These are phyloP conservation scores for Lactifluus hygrophoroides DNA, from an alignment of 768 basidiomycete genomes.

Conservation along the genomic window DNA sequence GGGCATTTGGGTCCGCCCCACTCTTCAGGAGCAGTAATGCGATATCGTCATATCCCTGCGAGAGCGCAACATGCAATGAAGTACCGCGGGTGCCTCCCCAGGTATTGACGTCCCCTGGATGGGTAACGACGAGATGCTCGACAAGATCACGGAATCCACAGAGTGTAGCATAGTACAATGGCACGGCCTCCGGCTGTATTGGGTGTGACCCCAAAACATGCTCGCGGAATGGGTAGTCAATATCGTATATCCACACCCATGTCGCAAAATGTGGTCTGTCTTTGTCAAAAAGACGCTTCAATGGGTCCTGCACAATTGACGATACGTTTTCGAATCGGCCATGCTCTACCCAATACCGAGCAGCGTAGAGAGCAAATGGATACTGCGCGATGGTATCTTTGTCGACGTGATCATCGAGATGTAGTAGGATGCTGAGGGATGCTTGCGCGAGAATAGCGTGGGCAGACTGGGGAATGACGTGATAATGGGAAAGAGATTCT, in stretches of 20 bases:
- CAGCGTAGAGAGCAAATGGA: neutral
- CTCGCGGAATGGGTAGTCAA: neutral
- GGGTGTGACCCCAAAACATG: neutral
- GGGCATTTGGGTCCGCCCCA: neutral
- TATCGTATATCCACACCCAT: constrained; percentile 4
- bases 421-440: neutral
- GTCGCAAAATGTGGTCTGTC: neutral
- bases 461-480: neutral
- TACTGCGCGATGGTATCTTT: neutral
- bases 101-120: neutral
- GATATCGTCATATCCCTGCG: neutral
- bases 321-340: neutral
- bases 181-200: neutral
- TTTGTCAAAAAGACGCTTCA: neutral
- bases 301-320: neutral
- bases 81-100: neutral
- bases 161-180: neutral
- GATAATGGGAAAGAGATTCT: neutral
- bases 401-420: neutral
- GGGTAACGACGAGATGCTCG: neutral
- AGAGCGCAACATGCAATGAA: neutral
- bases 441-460: neutral
- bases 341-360: constrained; percentile 1
- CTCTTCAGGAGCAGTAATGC: neutral
- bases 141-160: neutral